phyloP scores from a whole-genome alignment of 352 stramenopile species.

The Globisporangium cystogenes region DNA sequence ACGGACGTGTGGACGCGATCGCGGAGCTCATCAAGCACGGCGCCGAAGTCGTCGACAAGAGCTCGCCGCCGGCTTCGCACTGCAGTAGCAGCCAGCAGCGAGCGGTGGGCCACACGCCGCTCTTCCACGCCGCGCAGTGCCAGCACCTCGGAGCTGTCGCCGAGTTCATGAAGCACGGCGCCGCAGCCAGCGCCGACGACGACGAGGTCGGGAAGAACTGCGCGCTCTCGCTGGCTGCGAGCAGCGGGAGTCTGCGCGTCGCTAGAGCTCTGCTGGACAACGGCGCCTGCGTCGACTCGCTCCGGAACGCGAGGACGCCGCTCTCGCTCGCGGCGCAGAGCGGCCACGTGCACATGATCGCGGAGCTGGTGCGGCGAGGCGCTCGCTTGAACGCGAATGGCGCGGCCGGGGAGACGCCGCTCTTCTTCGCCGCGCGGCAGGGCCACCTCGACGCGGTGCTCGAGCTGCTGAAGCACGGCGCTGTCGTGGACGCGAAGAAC shows the following conservation, averaged over 20 bases:
- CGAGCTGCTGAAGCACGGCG: neutral
- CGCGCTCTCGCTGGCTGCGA: neutral
- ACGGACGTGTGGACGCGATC: neutral
- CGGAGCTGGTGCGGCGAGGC: neutral
- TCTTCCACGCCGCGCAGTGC: neutral
- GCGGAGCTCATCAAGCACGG: neutral
- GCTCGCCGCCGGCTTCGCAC: no score
- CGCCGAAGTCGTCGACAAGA: neutral
- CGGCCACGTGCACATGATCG: neutral
- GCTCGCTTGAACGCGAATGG: neutral
- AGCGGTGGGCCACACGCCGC: neutral
- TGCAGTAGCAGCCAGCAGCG: neutral
- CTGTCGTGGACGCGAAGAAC: neutral
- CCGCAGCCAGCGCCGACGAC: neutral
- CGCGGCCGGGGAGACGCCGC: neutral
- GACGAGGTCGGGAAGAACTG: neutral
- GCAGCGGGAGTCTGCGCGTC: neutral
- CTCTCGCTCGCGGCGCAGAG: constrained; percentile 1
- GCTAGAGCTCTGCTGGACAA: constrained; percentile 1
- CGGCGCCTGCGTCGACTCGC: neutral
- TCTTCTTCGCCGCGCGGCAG: neutral
- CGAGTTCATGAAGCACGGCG: neutral
- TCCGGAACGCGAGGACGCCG: constrained; percentile 2
- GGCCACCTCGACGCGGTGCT: neutral
- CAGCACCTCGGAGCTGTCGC: neutral